These are phyloP conservation scores for Penicillium crystallinum DNA, from an alignment of 495 filamentous ascomycete species.

Conservation along the genomic window DNA sequence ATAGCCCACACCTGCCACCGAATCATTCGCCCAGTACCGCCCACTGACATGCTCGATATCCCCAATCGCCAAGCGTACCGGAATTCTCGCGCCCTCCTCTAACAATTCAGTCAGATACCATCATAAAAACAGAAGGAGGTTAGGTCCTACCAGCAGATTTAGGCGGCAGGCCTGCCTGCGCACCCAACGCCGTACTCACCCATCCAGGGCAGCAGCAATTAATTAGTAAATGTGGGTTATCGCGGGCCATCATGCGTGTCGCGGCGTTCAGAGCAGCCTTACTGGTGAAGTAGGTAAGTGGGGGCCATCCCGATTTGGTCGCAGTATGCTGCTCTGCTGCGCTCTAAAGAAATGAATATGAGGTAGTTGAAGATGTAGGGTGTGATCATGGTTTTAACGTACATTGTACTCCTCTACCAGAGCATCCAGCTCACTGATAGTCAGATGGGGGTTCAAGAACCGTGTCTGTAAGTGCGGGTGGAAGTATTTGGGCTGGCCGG, in stretches of 20 bases:
- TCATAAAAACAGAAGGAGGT: not conserved
- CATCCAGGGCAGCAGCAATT: constrained; percentile 36
- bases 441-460: constrained; percentile 1
- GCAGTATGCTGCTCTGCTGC: not conserved
- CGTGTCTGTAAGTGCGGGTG: constrained; percentile 2
- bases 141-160: not conserved
- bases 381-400: not conserved
- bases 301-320: constrained; percentile 10
- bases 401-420: not conserved
- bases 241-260: constrained; percentile 20
- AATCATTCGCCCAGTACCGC: constrained; percentile 7
- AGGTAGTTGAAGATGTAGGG: not conserved
- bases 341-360: not conserved
- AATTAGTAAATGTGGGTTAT: constrained; percentile 18
- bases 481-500: constrained; percentile 9
- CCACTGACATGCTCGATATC: not conserved
- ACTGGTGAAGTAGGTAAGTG: constrained; percentile 22
- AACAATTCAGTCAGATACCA: not conserved
- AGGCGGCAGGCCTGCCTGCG: constrained; percentile 2
- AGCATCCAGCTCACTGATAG: not conserved
- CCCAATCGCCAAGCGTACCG: not conserved
- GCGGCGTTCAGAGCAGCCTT: constrained; percentile 27
- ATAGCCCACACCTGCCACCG: not conserved
- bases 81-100: constrained; percentile 1
- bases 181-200: constrained; percentile 13